phyloP scores from a whole-genome alignment of 2,329 filamentous ascomycete species.

The Emmonsiellopsis sp. region DNA sequence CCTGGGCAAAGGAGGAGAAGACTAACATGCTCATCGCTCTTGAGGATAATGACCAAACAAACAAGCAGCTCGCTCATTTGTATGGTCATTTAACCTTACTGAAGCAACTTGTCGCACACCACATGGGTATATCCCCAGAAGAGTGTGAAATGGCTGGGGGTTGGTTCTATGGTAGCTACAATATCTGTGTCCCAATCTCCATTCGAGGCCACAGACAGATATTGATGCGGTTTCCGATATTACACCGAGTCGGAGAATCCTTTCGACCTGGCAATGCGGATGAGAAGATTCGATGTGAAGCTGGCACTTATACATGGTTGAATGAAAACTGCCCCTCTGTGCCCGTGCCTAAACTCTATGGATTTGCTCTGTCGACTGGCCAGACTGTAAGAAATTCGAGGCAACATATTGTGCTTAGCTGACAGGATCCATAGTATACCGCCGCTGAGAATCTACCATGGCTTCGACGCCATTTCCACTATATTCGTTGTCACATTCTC shows the following conservation, averaged over 20 bases:
- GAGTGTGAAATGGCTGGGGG: constrained; percentile 4
- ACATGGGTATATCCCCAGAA: constrained; percentile 8
- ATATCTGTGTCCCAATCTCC: constrained; percentile 21
- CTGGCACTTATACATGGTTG: constrained; percentile 9
- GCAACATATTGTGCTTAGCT: neutral
- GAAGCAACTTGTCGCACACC: constrained; percentile 7
- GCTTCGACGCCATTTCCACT: constrained; percentile 3
- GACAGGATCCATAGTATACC: constrained; percentile 4
- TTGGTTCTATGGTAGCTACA: constrained; percentile 26
- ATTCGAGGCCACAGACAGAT: neutral
- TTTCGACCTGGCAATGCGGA: constrained; percentile 10
- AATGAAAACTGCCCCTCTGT: constrained; percentile 9
- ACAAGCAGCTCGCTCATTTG: constrained; percentile 2
- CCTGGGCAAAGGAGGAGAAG: neutral
- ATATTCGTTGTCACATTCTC: constrained; percentile 5
- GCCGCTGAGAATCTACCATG: constrained; percentile 5
- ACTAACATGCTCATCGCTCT: neutral
- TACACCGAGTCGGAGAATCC: constrained; percentile 6
- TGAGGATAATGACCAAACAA: neutral
- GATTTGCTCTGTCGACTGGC: constrained; percentile 11
- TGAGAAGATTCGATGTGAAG: constrained; percentile 9
- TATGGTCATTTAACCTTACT: constrained; percentile 1
- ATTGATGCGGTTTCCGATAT: constrained; percentile 7
- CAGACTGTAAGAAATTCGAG: constrained; percentile 7
- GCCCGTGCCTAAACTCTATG: constrained; percentile 11